Base-by-base conservation (phyloP, 2,329 filamentous ascomycete genomes). In the Ambrosiella beaveri region DNA sequence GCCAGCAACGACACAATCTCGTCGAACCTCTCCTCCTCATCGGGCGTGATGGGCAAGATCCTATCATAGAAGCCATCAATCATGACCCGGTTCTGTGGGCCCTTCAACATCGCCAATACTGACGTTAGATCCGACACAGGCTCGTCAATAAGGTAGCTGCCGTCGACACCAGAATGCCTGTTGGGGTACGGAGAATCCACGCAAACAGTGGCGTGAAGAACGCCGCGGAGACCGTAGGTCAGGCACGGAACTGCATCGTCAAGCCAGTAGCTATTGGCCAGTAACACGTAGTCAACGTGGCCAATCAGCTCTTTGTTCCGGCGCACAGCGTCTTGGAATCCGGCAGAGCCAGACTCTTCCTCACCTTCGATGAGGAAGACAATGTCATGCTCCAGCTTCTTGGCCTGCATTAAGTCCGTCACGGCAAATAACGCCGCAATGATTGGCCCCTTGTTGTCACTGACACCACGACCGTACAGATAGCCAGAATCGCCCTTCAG, bases 221-320 rank as follows among this genome's bases (percentile, higher is more conserved):
- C 91, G 27, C 93, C 93, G 54, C 93, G 82, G 6, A 97, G 77
- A 1, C 93, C 93, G 62, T 98, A 98, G 0, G 93, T 98, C 59
- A 98, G 73, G 67, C 93, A 98, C 0, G 93, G 93, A 1, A 94
- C 89, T 63, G 94, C 85, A 66, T 98, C 91, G 66, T 97, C 89
- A 1, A 98, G 77, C 93, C 93, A 98, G 73, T 98, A 98, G 70
- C 90, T 96, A 73, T 98, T 98, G 19, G 93, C 91, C 41, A 98
- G 74, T 38, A 98, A 73, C 58, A 98, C 93, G 75, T 93, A 97
- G 70, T 98, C 91, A 1, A 98, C 82, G 8, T 87, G 76, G 1
- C 93, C 93, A 64, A 98, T 95, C 27, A 88, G 76, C 12, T 84
- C 76, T 68, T 95, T 95, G 70, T 93, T 82, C 62, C 81, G 78